A percentile compares a stretch with the other conserved stretches of the same genome.
These are phyloP conservation scores for Phoma sp. DNA, from an alignment of 2,329 filamentous ascomycete species.

Conservation along the genomic window DNA sequence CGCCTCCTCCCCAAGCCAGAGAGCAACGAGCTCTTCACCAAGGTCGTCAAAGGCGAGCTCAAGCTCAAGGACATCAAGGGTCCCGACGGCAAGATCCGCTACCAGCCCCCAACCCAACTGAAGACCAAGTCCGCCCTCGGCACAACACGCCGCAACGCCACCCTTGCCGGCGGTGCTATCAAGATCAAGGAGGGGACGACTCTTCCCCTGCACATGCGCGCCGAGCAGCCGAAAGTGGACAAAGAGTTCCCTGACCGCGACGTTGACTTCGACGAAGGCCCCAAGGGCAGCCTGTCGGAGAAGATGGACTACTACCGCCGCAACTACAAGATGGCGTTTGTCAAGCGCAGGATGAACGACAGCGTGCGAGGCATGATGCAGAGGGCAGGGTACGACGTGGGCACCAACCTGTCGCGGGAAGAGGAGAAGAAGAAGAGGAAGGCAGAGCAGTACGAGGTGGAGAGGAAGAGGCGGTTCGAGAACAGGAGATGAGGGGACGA, in stretches of 20 bases:
- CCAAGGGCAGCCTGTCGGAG: conserved; percentile 25
- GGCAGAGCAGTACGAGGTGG: conserved; percentile 37
- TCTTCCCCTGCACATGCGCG: conserved; percentile 35
- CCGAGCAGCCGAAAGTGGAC: conserved; percentile 21
- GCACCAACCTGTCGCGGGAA: conserved; percentile 23
- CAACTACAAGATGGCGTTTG: conserved; percentile 32
- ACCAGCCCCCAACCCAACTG: conserved; percentile 32
- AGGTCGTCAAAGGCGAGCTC: conserved; percentile 36
- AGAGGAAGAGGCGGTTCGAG: conserved; percentile 37
- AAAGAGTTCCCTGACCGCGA: conserved; percentile 28
- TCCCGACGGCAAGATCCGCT: conserved; percentile 34
- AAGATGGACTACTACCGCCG: conserved; percentile 36
- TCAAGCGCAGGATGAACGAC: conserved; percentile 26
- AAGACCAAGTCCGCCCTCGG: conserved; percentile 9
- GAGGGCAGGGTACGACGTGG: conserved; percentile 24
- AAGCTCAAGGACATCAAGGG: conserved; percentile 31
- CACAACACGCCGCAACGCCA: conserved; percentile 19
- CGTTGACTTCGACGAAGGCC: conserved; percentile 29
- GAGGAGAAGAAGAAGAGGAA: conserved; percentile 37
- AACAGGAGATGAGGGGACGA: conserved; percentile 28
- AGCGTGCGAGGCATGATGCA: conserved; percentile 20
- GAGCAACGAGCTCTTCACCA: conserved; percentile 35
- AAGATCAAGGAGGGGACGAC: conserved; percentile 33
- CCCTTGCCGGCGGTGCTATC: conserved; percentile 22
- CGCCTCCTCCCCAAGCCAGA: conserved; percentile 29